A percentile compares a stretch with the other conserved stretches of the same genome.
phyloP scores from a whole-genome alignment of 2,329 filamentous ascomycete genomes.

The Drechslera avenae region DNA sequence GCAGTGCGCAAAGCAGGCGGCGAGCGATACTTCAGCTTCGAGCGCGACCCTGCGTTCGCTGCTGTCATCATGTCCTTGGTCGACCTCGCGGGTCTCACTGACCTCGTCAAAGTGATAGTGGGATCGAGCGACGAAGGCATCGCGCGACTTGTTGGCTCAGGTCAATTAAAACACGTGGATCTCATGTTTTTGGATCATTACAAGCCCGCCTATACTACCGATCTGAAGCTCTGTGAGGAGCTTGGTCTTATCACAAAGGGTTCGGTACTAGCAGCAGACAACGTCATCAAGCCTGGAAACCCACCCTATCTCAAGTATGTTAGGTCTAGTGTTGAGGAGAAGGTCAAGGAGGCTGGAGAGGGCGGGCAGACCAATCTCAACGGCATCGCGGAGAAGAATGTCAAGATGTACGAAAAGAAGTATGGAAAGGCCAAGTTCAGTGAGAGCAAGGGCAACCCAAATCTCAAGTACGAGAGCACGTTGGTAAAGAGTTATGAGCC shows the following conservation, averaged over 20 bases:
- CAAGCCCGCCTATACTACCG: slow-evolving; percentile 75
- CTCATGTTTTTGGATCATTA: slow-evolving; percentile 81
- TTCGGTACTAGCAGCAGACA: slow-evolving; percentile 69
- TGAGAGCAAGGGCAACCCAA: slow-evolving; percentile 62
- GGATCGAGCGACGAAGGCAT: slow-evolving; percentile 72
- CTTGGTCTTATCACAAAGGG: slow-evolving; percentile 68
- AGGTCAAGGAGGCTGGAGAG: slow-evolving; percentile 52
- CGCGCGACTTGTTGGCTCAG: slow-evolving; percentile 61
- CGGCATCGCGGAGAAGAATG: slow-evolving; percentile 52
- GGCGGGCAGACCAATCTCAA: slow-evolving; percentile 44
- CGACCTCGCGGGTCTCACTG: slow-evolving; percentile 73
- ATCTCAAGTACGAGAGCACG: slow-evolving; percentile 68
- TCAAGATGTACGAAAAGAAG: slow-evolving; percentile 56
- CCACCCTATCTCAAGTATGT: slow-evolving; percentile 74
- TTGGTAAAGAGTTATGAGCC: slow-evolving; percentile 70
- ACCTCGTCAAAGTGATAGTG: slow-evolving; percentile 72
- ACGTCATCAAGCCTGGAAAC: slow-evolving; percentile 73
- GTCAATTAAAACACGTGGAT: slow-evolving; percentile 65
- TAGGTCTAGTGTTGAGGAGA: slow-evolving; percentile 66
- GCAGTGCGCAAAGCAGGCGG: slow-evolving; percentile 68
- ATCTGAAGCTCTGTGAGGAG: slow-evolving; percentile 78
- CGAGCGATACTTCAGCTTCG: slow-evolving; percentile 71
- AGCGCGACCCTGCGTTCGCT: slow-evolving; percentile 75
- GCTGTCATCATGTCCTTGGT: slow-evolving; percentile 71
- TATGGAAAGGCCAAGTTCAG: slow-evolving; percentile 54